These are phyloP conservation scores for Cokeromyces recurvatus DNA, from an alignment of 371 early-diverging fungal species.

Conservation along the genomic window DNA sequence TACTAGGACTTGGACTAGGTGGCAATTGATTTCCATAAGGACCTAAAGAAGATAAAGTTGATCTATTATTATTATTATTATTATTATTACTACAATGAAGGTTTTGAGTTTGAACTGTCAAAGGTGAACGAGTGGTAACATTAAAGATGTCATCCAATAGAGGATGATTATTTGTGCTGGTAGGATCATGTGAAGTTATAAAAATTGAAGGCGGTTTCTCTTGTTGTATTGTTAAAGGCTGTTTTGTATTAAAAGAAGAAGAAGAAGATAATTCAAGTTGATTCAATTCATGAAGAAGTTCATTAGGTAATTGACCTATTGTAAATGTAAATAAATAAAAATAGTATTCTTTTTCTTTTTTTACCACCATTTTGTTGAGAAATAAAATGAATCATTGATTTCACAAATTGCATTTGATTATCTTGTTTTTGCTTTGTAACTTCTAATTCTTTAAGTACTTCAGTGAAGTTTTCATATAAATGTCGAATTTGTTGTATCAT, in stretches of 20 bases:
- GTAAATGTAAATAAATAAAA: not conserved
- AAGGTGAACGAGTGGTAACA: conserved; percentile 10
- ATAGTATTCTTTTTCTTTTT: not conserved
- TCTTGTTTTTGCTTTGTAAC: conserved; percentile 63
- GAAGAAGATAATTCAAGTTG: conserved; percentile 1
- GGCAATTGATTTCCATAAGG: conserved; percentile 20
- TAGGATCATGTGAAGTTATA: conserved; percentile 51
- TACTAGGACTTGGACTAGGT: conserved; percentile 30
- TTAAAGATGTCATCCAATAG: conserved; percentile 25
- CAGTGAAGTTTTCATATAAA: conserved; percentile 65
- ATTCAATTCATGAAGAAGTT: conserved; percentile 33
- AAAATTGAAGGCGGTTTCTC: conserved; percentile 54
- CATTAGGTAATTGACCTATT: conserved; percentile 33
- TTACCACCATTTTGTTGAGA: conserved; percentile 44
- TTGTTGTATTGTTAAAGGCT: conserved; percentile 8
- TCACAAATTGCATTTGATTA: conserved; percentile 58
- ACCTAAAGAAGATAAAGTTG: conserved; percentile 3
- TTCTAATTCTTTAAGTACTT: conserved; percentile 67
- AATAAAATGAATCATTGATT: conserved; percentile 56
- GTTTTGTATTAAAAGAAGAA: not conserved
- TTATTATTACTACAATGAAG: conserved; percentile 2
- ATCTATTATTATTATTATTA: not conserved
- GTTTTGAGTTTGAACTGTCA: conserved; percentile 29
- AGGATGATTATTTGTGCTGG: conserved; percentile 40
- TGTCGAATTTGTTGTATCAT: conserved; percentile 67